Evolutionary conservation across 139 green algal genomes (phyloP), one percentile per base, ranked within the genome.

Genomic region (Limnomonas spitsbergensis): DNA sequence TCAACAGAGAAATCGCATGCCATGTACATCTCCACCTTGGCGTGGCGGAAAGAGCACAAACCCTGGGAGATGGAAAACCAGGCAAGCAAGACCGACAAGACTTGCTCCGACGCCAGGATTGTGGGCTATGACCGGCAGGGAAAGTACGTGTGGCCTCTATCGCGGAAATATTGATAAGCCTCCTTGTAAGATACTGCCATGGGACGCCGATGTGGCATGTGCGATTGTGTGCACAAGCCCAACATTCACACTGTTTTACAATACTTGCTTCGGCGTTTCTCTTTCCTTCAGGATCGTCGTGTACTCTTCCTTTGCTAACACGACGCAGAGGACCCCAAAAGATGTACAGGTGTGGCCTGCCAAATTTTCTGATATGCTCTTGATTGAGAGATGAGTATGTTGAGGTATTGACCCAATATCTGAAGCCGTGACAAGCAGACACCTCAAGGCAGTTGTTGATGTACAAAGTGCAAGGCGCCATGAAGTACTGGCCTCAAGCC

Each of bases 61-160:
- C 70, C 71, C 32, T 83, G 78, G 78, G 31, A 31, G 2, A 27
- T 83, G n/a, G 29, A 72, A 31, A 78, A 79, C 38, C 27, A 38
- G 29, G 1, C 38, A n/a, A 75, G 38, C 39, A 26, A 27, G 3
- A 76, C 71, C 26, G 68, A 79, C 70, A 83, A 83, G 78, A 73
- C 14, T 1, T 40, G 1, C 38, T 52, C 73, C 4, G 78, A 83
- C 35, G 78, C 70, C 9, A 70, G 78, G 34, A 83, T 83, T 27
- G 70, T 83, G 39, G 78, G 78, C n/a, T 83, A 66, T 40, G 78
- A 83, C 69, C 31, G 2, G 9, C 34, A 75, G 36, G 68, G 68
- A 52, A 75, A 31, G 68, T 75, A n/a, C n/a, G n/a, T n/a, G n/a
- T n/a, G n/a, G n/a, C n/a, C n/a, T n/a, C n/a, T n/a, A n/a, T n/a